Conservation (phyloP, 1,284 basidiomycete species). For the Agroathelia rolfsii region DNA sequence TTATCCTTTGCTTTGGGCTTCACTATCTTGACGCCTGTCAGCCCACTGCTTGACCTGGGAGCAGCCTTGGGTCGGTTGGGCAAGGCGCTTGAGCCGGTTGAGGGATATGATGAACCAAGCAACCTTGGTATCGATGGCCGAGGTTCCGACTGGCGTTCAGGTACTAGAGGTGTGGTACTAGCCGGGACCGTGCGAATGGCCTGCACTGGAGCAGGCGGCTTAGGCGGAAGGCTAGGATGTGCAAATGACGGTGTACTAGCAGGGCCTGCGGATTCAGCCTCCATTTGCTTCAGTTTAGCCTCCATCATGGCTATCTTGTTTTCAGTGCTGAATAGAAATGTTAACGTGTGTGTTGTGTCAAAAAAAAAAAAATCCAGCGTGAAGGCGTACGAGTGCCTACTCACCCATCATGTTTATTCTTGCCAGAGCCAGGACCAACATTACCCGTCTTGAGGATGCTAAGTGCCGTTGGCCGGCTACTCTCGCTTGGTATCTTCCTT, state of each 20-base stretch:
- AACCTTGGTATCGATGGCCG: slow-evolving; percentile 1
- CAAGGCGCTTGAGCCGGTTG: neutral
- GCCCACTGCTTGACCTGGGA: neutral
- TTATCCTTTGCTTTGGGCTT: slow-evolving; percentile 11
- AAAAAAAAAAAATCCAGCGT: slow-evolving; percentile 5
- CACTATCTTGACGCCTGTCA: slow-evolving; percentile 13
- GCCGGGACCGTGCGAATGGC: slow-evolving; percentile 16
- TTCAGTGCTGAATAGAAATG: slow-evolving; percentile 63
- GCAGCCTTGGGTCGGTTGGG: neutral
- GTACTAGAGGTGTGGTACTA: slow-evolving; percentile 41
- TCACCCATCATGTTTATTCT: slow-evolving; percentile 1
- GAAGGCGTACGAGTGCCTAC: slow-evolving; percentile 3
- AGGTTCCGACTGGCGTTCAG: slow-evolving; percentile 29
- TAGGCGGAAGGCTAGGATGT: slow-evolving; percentile 13
- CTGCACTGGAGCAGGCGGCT: slow-evolving; percentile 9
- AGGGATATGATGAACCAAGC: neutral
- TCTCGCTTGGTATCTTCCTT: slow-evolving; percentile 45
- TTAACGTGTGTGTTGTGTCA: slow-evolving; percentile 85
- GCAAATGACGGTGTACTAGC: slow-evolving; percentile 11
- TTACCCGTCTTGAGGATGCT: slow-evolving; percentile 72
- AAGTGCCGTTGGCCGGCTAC: slow-evolving; percentile 73
- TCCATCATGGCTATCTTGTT: slow-evolving; percentile 94
- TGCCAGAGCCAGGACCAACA: neutral
- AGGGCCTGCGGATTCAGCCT: slow-evolving; percentile 26
- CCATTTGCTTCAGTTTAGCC: slow-evolving; percentile 83